Percentiles rank a stretch among this genome's conserved stretches.
These are phyloP conservation scores for Senecio squalidus DNA, from an alignment of 140 eudicot genomes.

Conservation along the genomic window DNA sequence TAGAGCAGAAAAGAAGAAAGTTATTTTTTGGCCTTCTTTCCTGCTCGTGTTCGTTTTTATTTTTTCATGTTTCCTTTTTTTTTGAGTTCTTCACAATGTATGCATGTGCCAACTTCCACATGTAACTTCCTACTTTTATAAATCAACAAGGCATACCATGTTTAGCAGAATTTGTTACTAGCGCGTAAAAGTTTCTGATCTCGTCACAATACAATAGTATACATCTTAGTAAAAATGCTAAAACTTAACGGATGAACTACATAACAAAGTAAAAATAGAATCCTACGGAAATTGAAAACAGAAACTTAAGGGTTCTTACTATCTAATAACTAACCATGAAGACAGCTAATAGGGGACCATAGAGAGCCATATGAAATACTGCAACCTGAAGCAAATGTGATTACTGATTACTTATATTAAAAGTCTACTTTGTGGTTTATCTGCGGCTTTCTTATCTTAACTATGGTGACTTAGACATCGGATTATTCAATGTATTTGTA, in stretches of 20 bases:
- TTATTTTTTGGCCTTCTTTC: constrained; percentile 8
- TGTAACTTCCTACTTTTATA: constrained; percentile 1
- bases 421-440: too few species aligned
- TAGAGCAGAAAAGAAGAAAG: constrained; percentile 9
- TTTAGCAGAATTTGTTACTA: neutral
- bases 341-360: neutral
- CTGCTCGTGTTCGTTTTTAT: neutral
- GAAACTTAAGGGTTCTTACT: neutral
- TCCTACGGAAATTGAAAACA: neutral
- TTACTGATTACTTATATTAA: neutral
- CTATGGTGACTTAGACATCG: neutral
- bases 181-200: neutral
- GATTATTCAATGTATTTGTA: neutral
- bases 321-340: constrained; percentile 2
- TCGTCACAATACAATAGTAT: neutral
- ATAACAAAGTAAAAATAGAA: neutral
- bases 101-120: constrained; percentile 14
- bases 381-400: neutral
- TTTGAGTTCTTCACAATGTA: neutral
- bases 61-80: too few species aligned
- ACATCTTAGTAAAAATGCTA: too few species aligned
- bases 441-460: too few species aligned
- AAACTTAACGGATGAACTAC: too few species aligned
- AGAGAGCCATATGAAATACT: neutral
- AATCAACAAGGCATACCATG: neutral